Conservation (phyloP, 768 basidiomycete species). For the Hemileccinum impolitum region DNA sequence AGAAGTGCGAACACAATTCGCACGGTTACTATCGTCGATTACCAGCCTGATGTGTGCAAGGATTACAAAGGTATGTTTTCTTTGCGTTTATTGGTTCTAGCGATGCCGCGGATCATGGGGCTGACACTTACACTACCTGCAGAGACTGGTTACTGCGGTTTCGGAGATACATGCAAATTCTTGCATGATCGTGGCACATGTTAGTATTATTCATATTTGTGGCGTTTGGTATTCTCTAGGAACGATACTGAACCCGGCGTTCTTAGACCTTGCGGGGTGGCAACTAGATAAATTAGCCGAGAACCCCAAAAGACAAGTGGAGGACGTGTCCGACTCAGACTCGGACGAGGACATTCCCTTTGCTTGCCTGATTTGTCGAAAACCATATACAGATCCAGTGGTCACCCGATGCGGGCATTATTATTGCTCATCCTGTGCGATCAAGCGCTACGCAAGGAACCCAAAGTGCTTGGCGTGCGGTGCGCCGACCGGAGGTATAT, state of each 20-base stretch:
- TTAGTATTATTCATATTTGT: slow-evolving; percentile 37
- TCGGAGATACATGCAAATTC: slow-evolving; percentile 99
- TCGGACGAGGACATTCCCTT: slow-evolving; percentile 91
- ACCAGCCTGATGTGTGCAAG: slow-evolving; percentile 99
- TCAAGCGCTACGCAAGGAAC: slow-evolving; percentile 90
- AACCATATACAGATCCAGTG: slow-evolving; percentile 91
- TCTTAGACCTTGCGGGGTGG: slow-evolving; percentile 92
- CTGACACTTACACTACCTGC: slow-evolving; percentile 8
- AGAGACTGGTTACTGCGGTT: slow-evolving; percentile 99
- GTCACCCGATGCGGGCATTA: slow-evolving; percentile 97
- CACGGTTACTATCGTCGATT: slow-evolving; percentile 93
- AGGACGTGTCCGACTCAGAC: slow-evolving; percentile 61
- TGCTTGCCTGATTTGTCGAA: slow-evolving; percentile 96
- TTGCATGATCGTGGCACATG: slow-evolving; percentile 96
- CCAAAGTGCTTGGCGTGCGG: slow-evolving; percentile 96
- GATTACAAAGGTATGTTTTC: slow-evolving; percentile 91
- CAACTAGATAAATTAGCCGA: slow-evolving; percentile 93
- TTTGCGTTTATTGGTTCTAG: not conserved
- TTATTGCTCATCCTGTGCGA: slow-evolving; percentile 93
- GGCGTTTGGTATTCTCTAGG: not conserved
- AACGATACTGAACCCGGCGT: slow-evolving; percentile 9
- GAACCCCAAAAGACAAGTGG: slow-evolving; percentile 56
- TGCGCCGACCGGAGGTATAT: slow-evolving; percentile 90
- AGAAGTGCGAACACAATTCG: slow-evolving; percentile 77
- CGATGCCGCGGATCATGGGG: slow-evolving; percentile 12